These are phyloP conservation scores for Trichaptum fuscoviolaceum DNA, from an alignment of 768 basidiomycete species.

Conservation along the genomic window DNA sequence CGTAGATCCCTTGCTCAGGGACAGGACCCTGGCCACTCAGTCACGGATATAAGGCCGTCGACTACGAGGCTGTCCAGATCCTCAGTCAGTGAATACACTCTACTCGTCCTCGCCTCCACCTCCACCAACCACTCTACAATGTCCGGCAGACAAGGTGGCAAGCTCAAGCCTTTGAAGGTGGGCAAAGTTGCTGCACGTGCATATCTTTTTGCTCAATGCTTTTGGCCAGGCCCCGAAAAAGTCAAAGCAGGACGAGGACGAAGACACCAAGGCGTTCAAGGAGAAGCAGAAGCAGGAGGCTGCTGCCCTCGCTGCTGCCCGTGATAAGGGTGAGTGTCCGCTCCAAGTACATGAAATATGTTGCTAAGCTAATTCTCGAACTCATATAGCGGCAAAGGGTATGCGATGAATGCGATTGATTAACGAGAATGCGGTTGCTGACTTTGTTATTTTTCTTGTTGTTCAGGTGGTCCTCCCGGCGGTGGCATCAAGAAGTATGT, in stretches of 20 bases:
- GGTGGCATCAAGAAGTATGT: slow-evolving; percentile 87
- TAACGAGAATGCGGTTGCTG: neutral
- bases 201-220: neutral
- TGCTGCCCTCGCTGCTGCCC: slow-evolving; percentile 67
- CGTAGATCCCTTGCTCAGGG: neutral
- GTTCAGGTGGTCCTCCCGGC: slow-evolving; percentile 59
- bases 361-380: slow-evolving; percentile 4
- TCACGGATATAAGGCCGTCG: neutral
- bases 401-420: slow-evolving; percentile 16
- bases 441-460: neutral
- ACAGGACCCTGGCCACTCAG: neutral
- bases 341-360: neutral
- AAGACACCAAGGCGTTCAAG: slow-evolving; percentile 70
- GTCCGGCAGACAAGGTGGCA: slow-evolving; percentile 75
- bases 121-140: slow-evolving; percentile 26
- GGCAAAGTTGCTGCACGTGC: slow-evolving; percentile 4
- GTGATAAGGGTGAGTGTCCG: slow-evolving; percentile 54
- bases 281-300: slow-evolving; percentile 72
- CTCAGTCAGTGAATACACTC: neutral
- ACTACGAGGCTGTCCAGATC: neutral
- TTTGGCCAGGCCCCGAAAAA: slow-evolving; percentile 77
- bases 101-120: slow-evolving; percentile 9
- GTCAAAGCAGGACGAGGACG: slow-evolving; percentile 63
- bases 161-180: slow-evolving; percentile 85
- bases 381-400: slow-evolving; percentile 49